A percentile compares a stretch with the other conserved stretches of the same genome.
Evolutionary conservation across 495 filamentous ascomycete species (phyloP).

Genomic region (Aspergillus carlsbadensis): DNA sequence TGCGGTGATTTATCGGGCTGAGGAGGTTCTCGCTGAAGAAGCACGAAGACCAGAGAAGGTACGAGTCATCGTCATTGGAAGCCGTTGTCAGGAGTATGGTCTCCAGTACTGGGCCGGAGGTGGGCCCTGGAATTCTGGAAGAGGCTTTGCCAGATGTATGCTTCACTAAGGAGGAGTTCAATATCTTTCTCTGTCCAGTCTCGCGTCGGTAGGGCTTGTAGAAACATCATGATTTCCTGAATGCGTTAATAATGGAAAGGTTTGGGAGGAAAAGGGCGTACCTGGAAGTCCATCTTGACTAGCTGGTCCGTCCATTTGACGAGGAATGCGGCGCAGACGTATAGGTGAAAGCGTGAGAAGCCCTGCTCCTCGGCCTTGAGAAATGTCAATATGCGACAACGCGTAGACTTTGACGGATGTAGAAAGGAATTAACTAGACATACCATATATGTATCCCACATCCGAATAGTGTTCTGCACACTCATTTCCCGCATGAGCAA

Average conservation of each 20-base stretch:
- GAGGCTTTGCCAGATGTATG: constrained; percentile 92
- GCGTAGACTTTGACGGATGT: neutral
- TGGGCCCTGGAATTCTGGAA: constrained; percentile 88
- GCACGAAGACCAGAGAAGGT: constrained; percentile 13
- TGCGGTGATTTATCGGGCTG: neutral
- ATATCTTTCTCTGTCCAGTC: constrained; percentile 98
- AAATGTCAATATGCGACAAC: constrained; percentile 19
- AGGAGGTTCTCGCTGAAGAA: neutral
- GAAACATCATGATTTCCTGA: constrained; percentile 98
- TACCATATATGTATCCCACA: constrained; percentile 99
- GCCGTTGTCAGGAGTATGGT: constrained; percentile 39
- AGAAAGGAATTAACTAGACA: constrained; percentile 22
- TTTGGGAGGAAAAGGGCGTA: constrained; percentile 19
- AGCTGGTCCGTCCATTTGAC: constrained; percentile 97
- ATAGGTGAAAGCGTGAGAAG: constrained; percentile 96
- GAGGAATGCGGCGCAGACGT: constrained; percentile 97
- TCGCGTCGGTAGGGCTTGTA: constrained; percentile 91
- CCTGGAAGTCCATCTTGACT: constrained; percentile 92
- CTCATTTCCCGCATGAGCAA: constrained; percentile 96
- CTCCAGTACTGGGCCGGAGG: constrained; percentile 53
- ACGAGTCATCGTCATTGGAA: constrained; percentile 42
- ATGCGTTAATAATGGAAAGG: constrained; percentile 1
- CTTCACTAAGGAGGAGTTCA: constrained; percentile 90
- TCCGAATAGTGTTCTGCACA: constrained; percentile 91
- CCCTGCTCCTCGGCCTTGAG: constrained; percentile 92